Conservation (phyloP, 1,284 basidiomycete genomes). For the Neolentinus lepideus region DNA sequence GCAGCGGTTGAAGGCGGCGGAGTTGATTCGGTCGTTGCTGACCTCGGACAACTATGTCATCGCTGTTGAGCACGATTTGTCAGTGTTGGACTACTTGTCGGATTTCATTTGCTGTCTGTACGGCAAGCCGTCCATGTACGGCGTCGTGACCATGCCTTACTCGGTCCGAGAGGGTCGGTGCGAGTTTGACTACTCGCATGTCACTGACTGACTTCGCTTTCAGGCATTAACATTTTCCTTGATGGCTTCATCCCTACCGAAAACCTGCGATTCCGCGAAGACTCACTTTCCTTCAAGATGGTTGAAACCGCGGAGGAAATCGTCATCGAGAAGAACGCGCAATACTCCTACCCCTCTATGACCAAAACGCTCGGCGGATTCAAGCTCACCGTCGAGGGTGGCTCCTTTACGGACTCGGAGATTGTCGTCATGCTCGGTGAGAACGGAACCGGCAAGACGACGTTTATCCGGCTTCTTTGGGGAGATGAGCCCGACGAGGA, state of each 20-base stretch:
- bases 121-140: slow-evolving; percentile 94
- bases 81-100: slow-evolving; percentile 93
- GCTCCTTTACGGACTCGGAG: slow-evolving; percentile 92
- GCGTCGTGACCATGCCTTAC: slow-evolving; percentile 96
- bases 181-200: not conserved
- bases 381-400: slow-evolving; percentile 86
- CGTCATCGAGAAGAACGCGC: slow-evolving; percentile 74
- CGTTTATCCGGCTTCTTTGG: slow-evolving; percentile 88
- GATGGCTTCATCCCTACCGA: slow-evolving; percentile 98
- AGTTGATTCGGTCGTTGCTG: slow-evolving; percentile 86
- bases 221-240: slow-evolving; percentile 96
- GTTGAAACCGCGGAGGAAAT: slow-evolving; percentile 89
- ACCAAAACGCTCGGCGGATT: slow-evolving; percentile 91
- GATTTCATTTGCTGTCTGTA: slow-evolving; percentile 97
- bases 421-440: slow-evolving; percentile 97
- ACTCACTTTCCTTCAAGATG: slow-evolving; percentile 94
- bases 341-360: slow-evolving; percentile 90
- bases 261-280: slow-evolving; percentile 93
- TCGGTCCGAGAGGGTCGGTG: slow-evolving; percentile 88
- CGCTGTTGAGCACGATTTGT: slow-evolving; percentile 96
- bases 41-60: slow-evolving; percentile 84
- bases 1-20: slow-evolving; percentile 93
- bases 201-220: not conserved
- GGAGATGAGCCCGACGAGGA: slow-evolving; percentile 84
- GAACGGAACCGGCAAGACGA: slow-evolving; percentile 98